Base-by-base conservation (phyloP, 2,329 filamentous ascomycete species). In the Diaporthe ilicicola region DNA sequence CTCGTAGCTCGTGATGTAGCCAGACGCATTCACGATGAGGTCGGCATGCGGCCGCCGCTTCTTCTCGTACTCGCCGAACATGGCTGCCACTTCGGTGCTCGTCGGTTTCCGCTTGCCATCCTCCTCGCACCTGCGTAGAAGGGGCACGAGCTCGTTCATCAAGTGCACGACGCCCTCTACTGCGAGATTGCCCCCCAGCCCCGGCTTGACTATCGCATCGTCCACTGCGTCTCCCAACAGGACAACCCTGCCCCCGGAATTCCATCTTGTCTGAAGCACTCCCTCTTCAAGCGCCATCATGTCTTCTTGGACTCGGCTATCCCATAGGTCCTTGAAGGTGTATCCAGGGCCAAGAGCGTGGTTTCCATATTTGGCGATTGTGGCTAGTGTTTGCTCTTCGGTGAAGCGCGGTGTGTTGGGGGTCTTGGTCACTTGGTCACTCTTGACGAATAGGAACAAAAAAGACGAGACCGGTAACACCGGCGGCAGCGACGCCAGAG, bases 1-100 rank as follows among this genome's bases (percentile, higher is more conserved):
- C 53, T 77, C 76, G 44, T 74, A 77, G 1, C 75, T 73, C 9
- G 75, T 76, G 27, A 76, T 71, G 7, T 74, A 74, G 22, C 73
- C 71, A 15, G 76, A 76, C 34, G 73, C 34, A 3, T 39, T 71
- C 22, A 76, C 72, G 15, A 74, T 62, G 8, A 59, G 46, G 8
- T 73, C 29, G 9, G 74, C 74, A 13, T 73, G 74, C 12, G 76
- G 74, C 34, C 73, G 71, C 29, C 77, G 76, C 56, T 68, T 70
- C 42, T n/a, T 37, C 53, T 74, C 74, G 54, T 77, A 78, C 22
- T 51, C 51, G 39, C 61, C 51, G 22, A 77, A 74, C 9, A 73
- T 69, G 2, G 54, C 53, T 1, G 27, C 72, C 22, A 78, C 46
- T 22, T 77, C 69, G 13, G 68, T 54, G 4, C 51, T 56, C 12